phyloP scores from a whole-genome alignment of 768 basidiomycete species.

The Pilatotrama ljubarskyi region DNA sequence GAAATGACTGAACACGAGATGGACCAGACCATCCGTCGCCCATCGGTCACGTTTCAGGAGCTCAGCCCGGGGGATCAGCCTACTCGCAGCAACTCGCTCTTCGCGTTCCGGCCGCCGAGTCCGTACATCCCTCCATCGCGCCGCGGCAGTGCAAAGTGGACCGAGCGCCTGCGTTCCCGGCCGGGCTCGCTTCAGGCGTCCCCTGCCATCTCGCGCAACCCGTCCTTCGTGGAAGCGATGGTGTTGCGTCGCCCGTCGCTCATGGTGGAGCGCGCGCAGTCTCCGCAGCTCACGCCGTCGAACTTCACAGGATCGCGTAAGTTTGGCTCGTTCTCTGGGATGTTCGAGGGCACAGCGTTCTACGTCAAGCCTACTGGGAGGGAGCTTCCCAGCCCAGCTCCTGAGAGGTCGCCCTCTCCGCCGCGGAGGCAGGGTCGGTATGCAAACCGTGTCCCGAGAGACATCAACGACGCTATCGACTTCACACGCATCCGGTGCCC shows the following conservation, averaged over 20 bases:
- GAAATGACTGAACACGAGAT: neutral
- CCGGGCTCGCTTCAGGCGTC: neutral
- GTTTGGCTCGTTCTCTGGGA: neutral
- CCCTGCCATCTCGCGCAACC: neutral
- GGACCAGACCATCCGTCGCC: neutral
- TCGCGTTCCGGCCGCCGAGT: neutral
- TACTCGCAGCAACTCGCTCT: neutral
- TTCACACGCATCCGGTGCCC: slow-evolving; percentile 15
- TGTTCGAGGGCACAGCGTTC: slow-evolving; percentile 3
- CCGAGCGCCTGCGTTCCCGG: slow-evolving; percentile 1
- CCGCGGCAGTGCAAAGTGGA: slow-evolving; percentile 7
- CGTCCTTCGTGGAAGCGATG: neutral
- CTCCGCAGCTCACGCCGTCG: neutral
- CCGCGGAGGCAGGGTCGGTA: slow-evolving; percentile 5
- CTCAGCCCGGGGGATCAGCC: neutral
- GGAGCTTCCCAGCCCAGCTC: neutral
- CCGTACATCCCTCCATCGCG: neutral
- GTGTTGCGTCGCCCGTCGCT: slow-evolving; percentile 1
- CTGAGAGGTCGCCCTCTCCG: neutral
- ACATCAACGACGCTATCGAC: slow-evolving; percentile 10
- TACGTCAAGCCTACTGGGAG: slow-evolving; percentile 3
- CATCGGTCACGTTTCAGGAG: neutral
- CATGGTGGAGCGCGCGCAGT: neutral
- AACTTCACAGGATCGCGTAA: neutral
- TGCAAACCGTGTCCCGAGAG: neutral